Conservation (phyloP, 805 yeast species). For the Yamadazyma nakazawae region DNA sequence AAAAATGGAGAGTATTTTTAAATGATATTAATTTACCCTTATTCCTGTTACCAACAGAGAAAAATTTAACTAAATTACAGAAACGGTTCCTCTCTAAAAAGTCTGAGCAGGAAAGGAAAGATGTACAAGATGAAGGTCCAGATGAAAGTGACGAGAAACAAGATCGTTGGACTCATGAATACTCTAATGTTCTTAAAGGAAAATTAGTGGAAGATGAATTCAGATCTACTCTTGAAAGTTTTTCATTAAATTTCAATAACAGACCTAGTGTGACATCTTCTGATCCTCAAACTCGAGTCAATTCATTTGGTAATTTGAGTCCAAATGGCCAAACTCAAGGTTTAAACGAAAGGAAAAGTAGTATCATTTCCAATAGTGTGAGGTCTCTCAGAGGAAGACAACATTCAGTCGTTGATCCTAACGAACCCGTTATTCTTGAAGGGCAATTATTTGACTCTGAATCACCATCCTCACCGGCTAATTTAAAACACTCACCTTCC, state of each 20-base stretch:
- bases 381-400: constrained; percentile 18
- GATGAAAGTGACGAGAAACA: neutral
- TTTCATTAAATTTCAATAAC: constrained; percentile 23
- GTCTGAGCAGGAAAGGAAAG: neutral
- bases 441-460: constrained; percentile 12
- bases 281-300: constrained; percentile 4
- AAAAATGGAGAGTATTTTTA: constrained; percentile 39
- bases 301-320: constrained; percentile 2
- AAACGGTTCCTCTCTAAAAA: constrained; percentile 15
- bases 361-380: constrained; percentile 8
- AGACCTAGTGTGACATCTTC: constrained; percentile 4
- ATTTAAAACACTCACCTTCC: neutral
- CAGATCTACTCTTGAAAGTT: constrained; percentile 27
- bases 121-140: neutral
- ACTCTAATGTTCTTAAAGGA: constrained; percentile 34
- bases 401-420: constrained; percentile 17
- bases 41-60: constrained; percentile 42
- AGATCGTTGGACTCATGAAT: constrained; percentile 27
- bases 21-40: constrained; percentile 41
- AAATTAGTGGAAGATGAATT: constrained; percentile 27
- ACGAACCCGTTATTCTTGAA: constrained; percentile 17
- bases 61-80: constrained; percentile 23
- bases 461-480: constrained; percentile 7
- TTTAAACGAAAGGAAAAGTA: constrained; percentile 9
- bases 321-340: constrained; percentile 2